Base-by-base conservation (phyloP, 2,329 filamentous ascomycete species). In the Colletotrichum gloeosporioides region DNA sequence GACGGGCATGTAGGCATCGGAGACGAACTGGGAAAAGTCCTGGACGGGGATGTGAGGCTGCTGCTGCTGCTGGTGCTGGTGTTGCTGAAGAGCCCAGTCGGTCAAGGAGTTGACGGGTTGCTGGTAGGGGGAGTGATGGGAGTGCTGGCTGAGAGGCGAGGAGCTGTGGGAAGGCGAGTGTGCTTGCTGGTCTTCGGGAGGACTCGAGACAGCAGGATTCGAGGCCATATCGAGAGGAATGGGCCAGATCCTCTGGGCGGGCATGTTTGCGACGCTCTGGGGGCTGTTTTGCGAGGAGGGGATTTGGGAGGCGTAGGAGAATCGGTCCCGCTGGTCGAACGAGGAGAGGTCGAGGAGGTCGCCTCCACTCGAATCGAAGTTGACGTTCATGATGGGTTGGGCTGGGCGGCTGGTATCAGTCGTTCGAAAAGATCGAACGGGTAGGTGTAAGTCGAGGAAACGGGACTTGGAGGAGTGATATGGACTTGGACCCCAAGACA, bases 61-160 rank as follows among this genome's bases (percentile, higher is more conserved):
- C 39, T 84, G 79, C 32, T 80, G 79, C 59, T 83, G 78, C 69
- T 88, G 87, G 75, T 88, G 87, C 79, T 89, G 89, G 67, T 89
- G 88, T 78, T 90, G 89, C 71, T 90, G 88, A 68, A 93, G 87
- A 27, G 91, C 89, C 91, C 92, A 93, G 84, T 93, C 91, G 63
- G 90, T 90, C 78, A 93, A 82, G 16, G 89, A 85, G 80, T 90
- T 90, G 71, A 86, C 84, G 59, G 88, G 83, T 64, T 87, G 84
- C 80, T 89, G 88, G 81, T 88, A 91, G 6, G 90, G 90, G 78
- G 90, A 92, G 77, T 89, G 87, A 75, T 90, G 74, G 68, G 86
- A 87, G 77, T 89, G 87, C 76, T 90, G 86, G 71, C 88, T 88
- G 18, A 89, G 85, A 68, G 89, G 88, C 72, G 87, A 88, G 75